These are phyloP conservation scores for Camellia japonica DNA, from an alignment of 148 eudicot genomes.

Conservation along the genomic window DNA sequence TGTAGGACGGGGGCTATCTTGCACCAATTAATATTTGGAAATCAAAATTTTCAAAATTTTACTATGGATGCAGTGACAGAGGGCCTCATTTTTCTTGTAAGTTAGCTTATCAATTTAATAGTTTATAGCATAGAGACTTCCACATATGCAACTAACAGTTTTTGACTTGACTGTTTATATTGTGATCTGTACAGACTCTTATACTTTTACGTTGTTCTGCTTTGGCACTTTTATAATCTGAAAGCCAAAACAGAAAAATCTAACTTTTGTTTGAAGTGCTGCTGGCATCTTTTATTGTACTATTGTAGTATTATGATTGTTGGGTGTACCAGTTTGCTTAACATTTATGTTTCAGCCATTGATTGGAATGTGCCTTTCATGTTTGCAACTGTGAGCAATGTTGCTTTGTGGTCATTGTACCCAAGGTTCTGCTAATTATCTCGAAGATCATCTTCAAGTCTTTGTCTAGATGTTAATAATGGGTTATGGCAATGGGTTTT, in stretches of 20 bases:
- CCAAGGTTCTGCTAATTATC: too few relatives aligned
- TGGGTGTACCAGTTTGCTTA: neutral
- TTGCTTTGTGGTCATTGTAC: neutral
- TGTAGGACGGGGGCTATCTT: constrained; percentile 43
- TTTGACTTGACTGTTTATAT: neutral
- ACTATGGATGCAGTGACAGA: constrained; percentile 82
- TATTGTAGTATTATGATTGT: neutral
- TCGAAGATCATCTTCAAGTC: too few relatives aligned
- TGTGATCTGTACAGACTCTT: neutral
- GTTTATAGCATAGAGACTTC: neutral
- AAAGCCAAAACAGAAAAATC: neutral
- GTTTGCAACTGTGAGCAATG: neutral
- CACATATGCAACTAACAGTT: neutral
- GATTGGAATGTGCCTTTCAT: neutral
- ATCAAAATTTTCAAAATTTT: constrained; percentile 57
- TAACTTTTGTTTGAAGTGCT: neutral
- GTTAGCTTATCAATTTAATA: constrained; percentile 24
- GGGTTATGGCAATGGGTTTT: too few relatives aligned
- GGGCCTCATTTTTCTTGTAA: constrained; percentile 62
- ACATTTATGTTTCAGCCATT: neutral
- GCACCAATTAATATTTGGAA: constrained; percentile 77
- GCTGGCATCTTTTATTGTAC: neutral
- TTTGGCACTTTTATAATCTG: neutral
- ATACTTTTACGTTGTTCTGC: neutral
- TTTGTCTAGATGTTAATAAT: too few relatives aligned